Conservation (phyloP, 495 filamentous ascomycete species). For the Parachaetomium inaequale region DNA sequence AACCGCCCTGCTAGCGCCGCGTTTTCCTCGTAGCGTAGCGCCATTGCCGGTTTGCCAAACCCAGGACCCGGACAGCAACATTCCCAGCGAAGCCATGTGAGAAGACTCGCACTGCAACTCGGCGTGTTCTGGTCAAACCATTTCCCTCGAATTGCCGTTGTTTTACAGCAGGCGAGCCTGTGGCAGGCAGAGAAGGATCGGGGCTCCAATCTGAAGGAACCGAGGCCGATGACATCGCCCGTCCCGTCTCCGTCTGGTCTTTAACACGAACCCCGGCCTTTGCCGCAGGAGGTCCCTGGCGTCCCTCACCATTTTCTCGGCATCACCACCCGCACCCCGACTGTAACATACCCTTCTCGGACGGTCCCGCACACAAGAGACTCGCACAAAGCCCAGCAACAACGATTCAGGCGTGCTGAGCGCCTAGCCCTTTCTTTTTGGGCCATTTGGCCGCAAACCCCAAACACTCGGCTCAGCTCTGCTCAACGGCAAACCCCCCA, state of each 20-base stretch:
- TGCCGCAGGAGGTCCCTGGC: slow-evolving; percentile 14
- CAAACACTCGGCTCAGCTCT: not conserved
- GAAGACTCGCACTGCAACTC: slow-evolving; percentile 18
- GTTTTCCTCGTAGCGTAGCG: slow-evolving; percentile 18
- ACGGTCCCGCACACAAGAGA: not conserved
- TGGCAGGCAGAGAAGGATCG: slow-evolving; percentile 2
- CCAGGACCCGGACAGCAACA: slow-evolving; percentile 2
- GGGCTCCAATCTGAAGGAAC: slow-evolving; percentile 24
- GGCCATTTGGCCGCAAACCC: slow-evolving; percentile 8
- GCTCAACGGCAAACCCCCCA: not conserved
- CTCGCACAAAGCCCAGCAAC: not conserved
- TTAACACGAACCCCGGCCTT: slow-evolving; percentile 17
- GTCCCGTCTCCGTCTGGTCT: slow-evolving; percentile 11
- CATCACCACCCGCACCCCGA: slow-evolving; percentile 10
- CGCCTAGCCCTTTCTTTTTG: slow-evolving; percentile 10
- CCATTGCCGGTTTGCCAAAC: slow-evolving; percentile 6
- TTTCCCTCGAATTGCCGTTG: not conserved
- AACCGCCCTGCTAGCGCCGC: slow-evolving; percentile 18
- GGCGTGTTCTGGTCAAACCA: slow-evolving; percentile 14
- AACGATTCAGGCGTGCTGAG: slow-evolving; percentile 1
- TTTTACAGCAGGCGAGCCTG: slow-evolving; percentile 2
- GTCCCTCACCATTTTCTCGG: slow-evolving; percentile 19
- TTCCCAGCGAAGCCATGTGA: slow-evolving; percentile 7
- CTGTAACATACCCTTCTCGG: not conserved
- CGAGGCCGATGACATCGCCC: slow-evolving; percentile 29